Conservation (phyloP, 306 rosid species). For the Ziziphus jujuba region DNA sequence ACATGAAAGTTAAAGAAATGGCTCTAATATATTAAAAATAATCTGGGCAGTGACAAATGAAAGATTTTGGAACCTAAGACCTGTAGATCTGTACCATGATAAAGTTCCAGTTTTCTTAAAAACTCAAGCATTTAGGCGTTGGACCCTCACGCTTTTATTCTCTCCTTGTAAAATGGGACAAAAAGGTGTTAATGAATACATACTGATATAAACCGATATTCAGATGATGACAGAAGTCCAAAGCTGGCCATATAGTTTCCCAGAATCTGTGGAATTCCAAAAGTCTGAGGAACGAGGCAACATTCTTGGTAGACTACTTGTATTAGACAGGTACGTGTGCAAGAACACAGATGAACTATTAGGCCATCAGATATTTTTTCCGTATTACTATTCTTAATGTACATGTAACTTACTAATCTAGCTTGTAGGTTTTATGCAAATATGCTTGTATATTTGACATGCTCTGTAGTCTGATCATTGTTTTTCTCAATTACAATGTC, state of each 20-base stretch:
- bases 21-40: too few species aligned
- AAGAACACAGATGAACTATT: constrained; percentile 21
- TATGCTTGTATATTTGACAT: not conserved
- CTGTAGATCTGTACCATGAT: too few species aligned
- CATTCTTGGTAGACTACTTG: constrained; percentile 42
- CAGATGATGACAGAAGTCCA: constrained; percentile 57
- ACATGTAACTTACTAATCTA: not conserved
- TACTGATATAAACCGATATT: constrained; percentile 33
- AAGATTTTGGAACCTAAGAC: too few species aligned
- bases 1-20: too few species aligned
- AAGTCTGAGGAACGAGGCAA: constrained; percentile 42
- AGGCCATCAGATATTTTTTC: not conserved
- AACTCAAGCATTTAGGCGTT: too few species aligned
- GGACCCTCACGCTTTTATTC: too few species aligned
- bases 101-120: too few species aligned
- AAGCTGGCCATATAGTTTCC: constrained; percentile 53
- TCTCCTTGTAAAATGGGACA: constrained; percentile 15
- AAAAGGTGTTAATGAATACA: constrained; percentile 19
- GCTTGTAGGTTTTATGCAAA: not conserved
- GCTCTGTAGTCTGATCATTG: not conserved
- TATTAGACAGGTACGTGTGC: constrained; percentile 59
- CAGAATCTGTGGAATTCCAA: constrained; percentile 47
- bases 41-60: too few species aligned
- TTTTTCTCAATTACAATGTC: constrained; percentile 6
- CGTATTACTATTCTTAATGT: not conserved